Evolutionary conservation across 768 basidiomycete genomes (phyloP), one percentile per base, ranked within the genome.

Genomic region (Amanita rimosa): DNA sequence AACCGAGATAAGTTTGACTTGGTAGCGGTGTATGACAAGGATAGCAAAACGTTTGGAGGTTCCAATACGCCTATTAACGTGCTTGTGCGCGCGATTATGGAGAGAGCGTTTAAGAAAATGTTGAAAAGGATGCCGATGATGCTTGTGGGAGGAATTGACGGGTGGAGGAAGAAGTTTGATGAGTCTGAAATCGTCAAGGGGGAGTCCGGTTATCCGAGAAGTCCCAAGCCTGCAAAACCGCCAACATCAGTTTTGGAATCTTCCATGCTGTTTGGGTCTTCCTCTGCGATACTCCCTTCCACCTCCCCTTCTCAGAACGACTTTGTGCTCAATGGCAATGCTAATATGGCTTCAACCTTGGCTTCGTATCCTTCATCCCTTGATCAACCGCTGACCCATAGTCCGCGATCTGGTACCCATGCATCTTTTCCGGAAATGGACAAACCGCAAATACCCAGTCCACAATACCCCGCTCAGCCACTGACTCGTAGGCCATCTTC

Each of bases 1-100:
- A 85, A 90, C 52, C 85, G 95, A 35, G 79, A 92, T 58, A 83
- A 85, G 56, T 95, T 88, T 60, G 93, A 96, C 55, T 64, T 94
- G 17, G 80, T 99, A 21, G 87, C 83, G 13, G 68, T 97, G 3
- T 93, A 93, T 62, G 94, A 98, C 62, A 58, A 74, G 44, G 62
- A 70, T 26, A 81, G 87, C 40, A 70, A 75, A 47, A 62, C 68
- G 14, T 72, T 79, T 45, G 75, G 72, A 2, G 61, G 64, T 3
- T 62, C 67, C 16, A 68, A 69, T 8, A 70, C 78, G 0, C 76
- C 81, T 0, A 60, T 86, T n/a, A 70, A 76, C 1, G 60, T 70
- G 16, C 73, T 94, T 19, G 70, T 81, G 47, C 70, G 75, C 8
- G 75, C 82, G 2, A 86, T 96, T 37, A 83, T 76, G 62, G 85